A percentile compares a stretch with the other conserved stretches of the same genome.
Evolutionary conservation across 2,329 filamentous ascomycete species (phyloP).

Genomic region (Septoria petroselini): DNA sequence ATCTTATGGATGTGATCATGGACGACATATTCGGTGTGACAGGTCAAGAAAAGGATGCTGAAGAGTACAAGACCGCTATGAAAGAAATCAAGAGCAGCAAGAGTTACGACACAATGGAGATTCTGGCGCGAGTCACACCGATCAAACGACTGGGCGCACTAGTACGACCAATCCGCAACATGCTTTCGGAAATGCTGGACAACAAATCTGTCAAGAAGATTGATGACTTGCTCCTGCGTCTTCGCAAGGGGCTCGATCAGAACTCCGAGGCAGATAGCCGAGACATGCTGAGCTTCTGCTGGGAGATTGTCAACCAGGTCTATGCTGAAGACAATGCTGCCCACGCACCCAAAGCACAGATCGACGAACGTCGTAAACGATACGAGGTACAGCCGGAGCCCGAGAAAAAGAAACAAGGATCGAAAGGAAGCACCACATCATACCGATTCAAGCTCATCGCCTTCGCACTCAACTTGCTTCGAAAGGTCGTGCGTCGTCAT

Average conservation of each 20-base stretch:
- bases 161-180: constrained; percentile 70
- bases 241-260: constrained; percentile 76
- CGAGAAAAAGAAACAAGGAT: constrained; percentile 60
- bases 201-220: constrained; percentile 82
- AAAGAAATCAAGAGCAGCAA: constrained; percentile 98
- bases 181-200: constrained; percentile 81
- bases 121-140: constrained; percentile 79
- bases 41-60: constrained; percentile 94
- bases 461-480: constrained; percentile 83
- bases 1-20: constrained; percentile 83
- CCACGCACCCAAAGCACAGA: constrained; percentile 22
- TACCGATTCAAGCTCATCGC: constrained; percentile 83
- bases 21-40: constrained; percentile 93
- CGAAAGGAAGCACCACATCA: constrained; percentile 67
- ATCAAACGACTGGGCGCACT: constrained; percentile 70
- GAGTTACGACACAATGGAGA: constrained; percentile 95
- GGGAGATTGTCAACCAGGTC: constrained; percentile 85
- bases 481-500: constrained; percentile 81
- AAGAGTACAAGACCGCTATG: constrained; percentile 92
- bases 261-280: constrained; percentile 75
- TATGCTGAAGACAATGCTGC: constrained; percentile 53
- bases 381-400: constrained; percentile 77
- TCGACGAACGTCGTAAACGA: constrained; percentile 25
- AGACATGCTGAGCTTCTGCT: constrained; percentile 89
- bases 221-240: constrained; percentile 79